Evolutionary conservation across 2,329 filamentous ascomycete genomes (phyloP), one percentile per base, ranked within the genome.

Genomic region (Talaromyces rugulosus): DNA sequence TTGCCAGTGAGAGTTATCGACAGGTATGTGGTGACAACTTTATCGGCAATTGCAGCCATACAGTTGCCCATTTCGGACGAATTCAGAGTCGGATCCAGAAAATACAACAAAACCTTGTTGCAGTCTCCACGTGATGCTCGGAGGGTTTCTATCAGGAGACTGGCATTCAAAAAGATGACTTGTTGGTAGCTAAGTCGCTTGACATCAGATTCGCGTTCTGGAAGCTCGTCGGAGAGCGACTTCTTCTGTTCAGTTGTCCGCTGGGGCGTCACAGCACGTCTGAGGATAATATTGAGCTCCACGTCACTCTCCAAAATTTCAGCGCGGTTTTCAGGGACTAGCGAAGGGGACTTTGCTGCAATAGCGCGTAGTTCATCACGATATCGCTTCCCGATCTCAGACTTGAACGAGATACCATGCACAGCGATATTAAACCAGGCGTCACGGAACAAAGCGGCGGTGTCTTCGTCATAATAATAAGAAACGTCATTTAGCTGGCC

Each of bases 351-450:
- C 75, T 96, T 88, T 58, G 92, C 86, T 1, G 96, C 94, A 72
- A 99, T 88, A 40, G 91, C 82, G 28, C 90, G 87, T 23, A 99
- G 82, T 71, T 97, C 92, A 62, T 89, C 84, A 56, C 87, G 77
- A 69, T 96, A 87, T 66, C 86, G 85, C 72, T 88, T 89, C 18
- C 89, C 90, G 60, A 90, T 85, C 16, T 88, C 84, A 0, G 92
- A 94, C 16, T 85, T 84, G 11, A 89, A 82, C 9, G 88, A 89
- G 72, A 98, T 96, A 4, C 93, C 95, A 74, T 99, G 95, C 0
- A 96, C 90, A 27, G 93, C 91, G 65, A 98, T 92, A 70, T 99
- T 99, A 79, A 97, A 98, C 95, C 95, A 99, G 5, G 92, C 91
- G 80, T 99, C 93, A 58, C 94, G 88, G 67, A 95, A 85, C 61